Evolutionary conservation across 1,284 basidiomycete species (phyloP), one percentile per base, ranked within the genome.

Genomic region (Schizopora paradoxa): DNA sequence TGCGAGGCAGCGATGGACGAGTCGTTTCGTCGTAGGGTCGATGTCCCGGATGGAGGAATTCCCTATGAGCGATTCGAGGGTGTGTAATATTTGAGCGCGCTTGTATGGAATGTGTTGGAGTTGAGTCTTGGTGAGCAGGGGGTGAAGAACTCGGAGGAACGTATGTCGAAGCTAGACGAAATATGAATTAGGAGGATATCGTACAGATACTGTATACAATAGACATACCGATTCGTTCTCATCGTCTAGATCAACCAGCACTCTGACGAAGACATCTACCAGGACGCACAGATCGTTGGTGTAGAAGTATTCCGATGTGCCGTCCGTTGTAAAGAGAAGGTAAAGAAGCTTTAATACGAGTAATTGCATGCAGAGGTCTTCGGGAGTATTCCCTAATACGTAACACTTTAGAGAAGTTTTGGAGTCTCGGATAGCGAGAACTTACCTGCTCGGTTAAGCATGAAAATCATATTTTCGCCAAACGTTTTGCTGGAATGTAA

Each of bases 391-490:
- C 58, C 86, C 90, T 89, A 51, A n/a, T 25, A 25, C 5, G n/a
- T 23, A 16, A 10, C 26, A 38, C 32, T 34, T 34, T 27, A 22
- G n/a, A 21, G 22, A 33, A 23, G 22, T 59, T 32, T 54, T 41
- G 29, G 16, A 23, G 26, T 31, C n/a, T 6, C n/a, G n/a, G n/a
- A n/a, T 31, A 31, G 19, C 18, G 6, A 11, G 7, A 32, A 76
- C 86, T 58, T 58, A 91, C 91, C 74, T 36, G 93, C 89, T 49
- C 95, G 82, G 60, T 99, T 99, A 33, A 99, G 72, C 86, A 99
- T 99, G 64, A 97, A 99, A 52, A 99, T 97, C 72, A 99, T 79
- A 59, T 98, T 99, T 67, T 95, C 93, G 11, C 93, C 93, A 63
- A 99, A 97, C 0, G 95, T 97, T 68, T 91, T 92, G 65, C 83